A percentile compares a stretch with the other conserved stretches of the same genome.
These are phyloP conservation scores for Lactarius akahatsu DNA, from an alignment of 768 basidiomycete genomes.

Conservation along the genomic window DNA sequence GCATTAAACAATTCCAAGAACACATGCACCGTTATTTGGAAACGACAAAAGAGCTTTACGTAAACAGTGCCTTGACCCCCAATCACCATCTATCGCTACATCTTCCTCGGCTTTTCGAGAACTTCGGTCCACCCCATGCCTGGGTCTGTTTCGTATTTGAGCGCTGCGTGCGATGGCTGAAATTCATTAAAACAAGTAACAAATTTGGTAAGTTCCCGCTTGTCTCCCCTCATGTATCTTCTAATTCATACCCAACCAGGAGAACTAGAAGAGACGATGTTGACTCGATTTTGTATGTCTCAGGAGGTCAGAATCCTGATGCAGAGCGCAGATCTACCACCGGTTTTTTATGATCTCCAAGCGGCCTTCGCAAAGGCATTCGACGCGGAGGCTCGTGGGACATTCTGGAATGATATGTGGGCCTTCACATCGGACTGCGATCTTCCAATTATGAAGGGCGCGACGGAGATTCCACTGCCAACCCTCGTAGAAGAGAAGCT, in stretches of 20 bases:
- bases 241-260: slow-evolving; percentile 26
- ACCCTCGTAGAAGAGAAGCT: too few species aligned
- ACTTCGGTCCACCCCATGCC: slow-evolving; percentile 40
- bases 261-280: slow-evolving; percentile 34
- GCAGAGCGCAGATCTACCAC: neutral
- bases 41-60: slow-evolving; percentile 36
- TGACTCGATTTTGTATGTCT: neutral
- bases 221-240: too few species aligned
- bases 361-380: neutral
- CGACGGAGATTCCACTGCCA: too few species aligned
- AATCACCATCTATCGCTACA: slow-evolving; percentile 47
- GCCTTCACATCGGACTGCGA: too few species aligned
- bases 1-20: slow-evolving; percentile 33
- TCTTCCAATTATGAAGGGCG: too few species aligned
- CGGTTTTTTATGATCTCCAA: neutral
- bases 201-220: slow-evolving; percentile 35
- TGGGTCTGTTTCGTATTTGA: slow-evolving; percentile 43
- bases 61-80: slow-evolving; percentile 32
- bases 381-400: neutral
- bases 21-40: slow-evolving; percentile 38
- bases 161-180: slow-evolving; percentile 36
- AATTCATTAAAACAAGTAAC: slow-evolving; percentile 35
- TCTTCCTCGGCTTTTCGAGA: slow-evolving; percentile 34
- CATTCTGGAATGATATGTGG: neutral
- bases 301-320: neutral